These are phyloP conservation scores for Russula abietina DNA, from an alignment of 768 basidiomycete genomes.

Conservation along the genomic window DNA sequence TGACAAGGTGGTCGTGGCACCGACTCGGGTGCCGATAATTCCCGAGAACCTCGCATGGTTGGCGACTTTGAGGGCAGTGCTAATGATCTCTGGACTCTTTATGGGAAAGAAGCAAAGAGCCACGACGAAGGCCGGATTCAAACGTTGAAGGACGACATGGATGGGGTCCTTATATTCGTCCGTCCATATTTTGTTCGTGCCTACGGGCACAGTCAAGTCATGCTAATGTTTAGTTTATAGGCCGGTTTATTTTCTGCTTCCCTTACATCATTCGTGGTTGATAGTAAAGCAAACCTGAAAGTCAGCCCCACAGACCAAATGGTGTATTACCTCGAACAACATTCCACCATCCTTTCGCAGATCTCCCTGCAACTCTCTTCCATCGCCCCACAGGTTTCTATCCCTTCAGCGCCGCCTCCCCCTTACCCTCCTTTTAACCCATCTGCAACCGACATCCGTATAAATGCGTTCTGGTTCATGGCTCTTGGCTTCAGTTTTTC, in stretches of 20 bases:
- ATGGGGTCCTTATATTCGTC: constrained; percentile 38
- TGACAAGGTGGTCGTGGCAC: background rate
- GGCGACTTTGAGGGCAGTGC: constrained; percentile 33
- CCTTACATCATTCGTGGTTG: background rate
- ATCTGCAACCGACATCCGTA: constrained; percentile 33
- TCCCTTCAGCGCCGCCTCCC: background rate
- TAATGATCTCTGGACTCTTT: constrained; percentile 35
- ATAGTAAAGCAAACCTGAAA: background rate
- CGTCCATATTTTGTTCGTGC: constrained; percentile 11
- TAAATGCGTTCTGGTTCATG: constrained; percentile 30
- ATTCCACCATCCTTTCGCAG: constrained; percentile 1
- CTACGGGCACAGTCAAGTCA: background rate
- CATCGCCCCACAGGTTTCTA: background rate
- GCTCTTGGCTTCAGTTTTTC: constrained; percentile 33
- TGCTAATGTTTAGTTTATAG: background rate
- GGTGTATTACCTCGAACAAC: constrained; percentile 1
- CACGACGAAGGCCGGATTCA: constrained; percentile 27
- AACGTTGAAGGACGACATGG: constrained; percentile 39
- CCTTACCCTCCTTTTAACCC: constrained; percentile 17
- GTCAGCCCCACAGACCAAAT: background rate
- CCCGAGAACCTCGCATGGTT: background rate
- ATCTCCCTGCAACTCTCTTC: constrained; percentile 10
- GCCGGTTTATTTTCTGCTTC: constrained; percentile 16
- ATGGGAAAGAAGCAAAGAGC: constrained; percentile 25
- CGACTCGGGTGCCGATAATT: background rate